Percentiles rank a stretch among this genome's conserved stretches.
phyloP scores from a whole-genome alignment of 2,329 filamentous ascomycete species.

The Falciphora oryzae region DNA sequence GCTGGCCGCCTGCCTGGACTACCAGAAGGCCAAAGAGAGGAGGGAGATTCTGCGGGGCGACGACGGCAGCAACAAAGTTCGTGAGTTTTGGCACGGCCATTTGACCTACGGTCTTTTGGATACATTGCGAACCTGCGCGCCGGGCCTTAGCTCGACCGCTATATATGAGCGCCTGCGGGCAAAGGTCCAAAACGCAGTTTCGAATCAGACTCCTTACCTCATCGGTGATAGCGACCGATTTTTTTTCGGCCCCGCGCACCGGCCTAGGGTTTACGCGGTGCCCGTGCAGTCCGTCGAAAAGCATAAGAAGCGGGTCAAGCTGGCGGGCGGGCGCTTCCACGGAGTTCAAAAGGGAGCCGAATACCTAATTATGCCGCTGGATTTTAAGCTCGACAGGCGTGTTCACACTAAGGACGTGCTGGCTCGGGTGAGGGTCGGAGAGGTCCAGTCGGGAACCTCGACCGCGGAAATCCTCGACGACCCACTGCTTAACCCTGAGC shows the following conservation, averaged over 20 bases:
- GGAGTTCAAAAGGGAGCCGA: not conserved
- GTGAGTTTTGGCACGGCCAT: not conserved
- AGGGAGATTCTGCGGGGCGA: not conserved
- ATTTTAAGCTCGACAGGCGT: not conserved
- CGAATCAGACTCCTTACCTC: not conserved
- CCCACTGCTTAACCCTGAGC: not conserved
- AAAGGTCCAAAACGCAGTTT: not conserved
- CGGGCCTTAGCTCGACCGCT: not conserved
- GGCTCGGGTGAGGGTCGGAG: not conserved
- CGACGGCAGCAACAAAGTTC: not conserved
- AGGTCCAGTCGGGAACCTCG: not conserved
- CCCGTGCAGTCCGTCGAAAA: not conserved
- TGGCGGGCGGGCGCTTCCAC: constrained; percentile 1
- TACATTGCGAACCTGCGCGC: not conserved
- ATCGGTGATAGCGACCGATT: not conserved
- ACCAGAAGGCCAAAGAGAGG: constrained; percentile 3
- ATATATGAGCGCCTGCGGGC: not conserved
- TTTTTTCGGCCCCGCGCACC: not conserved
- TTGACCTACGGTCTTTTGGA: not conserved
- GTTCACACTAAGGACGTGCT: not conserved
- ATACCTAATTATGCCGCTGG: not conserved
- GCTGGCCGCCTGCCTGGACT: constrained; percentile 1
- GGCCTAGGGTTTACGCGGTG: not conserved
- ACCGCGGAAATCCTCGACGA: not conserved
- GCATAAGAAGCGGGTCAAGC: not conserved